Percentiles rank a stretch among this genome's conserved stretches.
phyloP scores from a whole-genome alignment of 129 eudicot species.

The Artemisia tridentata region DNA sequence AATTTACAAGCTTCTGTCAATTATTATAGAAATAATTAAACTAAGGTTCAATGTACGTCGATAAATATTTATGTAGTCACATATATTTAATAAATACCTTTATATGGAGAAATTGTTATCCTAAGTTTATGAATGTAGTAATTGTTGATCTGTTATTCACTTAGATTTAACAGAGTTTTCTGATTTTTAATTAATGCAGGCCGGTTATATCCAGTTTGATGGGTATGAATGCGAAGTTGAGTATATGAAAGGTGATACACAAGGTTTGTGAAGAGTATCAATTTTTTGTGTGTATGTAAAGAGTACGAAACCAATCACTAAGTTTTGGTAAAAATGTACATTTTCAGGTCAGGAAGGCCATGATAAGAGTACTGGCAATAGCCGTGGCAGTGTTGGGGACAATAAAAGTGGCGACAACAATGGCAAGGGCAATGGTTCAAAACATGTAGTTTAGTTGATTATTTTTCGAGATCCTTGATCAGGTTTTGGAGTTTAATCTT shows the following conservation, averaged over 20 bases:
- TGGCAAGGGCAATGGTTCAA: background rate
- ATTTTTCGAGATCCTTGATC: too few relatives aligned
- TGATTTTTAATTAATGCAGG: background rate
- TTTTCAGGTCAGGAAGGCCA: background rate
- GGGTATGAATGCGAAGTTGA: conserved; percentile 12
- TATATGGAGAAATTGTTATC: background rate
- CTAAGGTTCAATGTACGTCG: background rate
- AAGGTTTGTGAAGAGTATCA: conserved; percentile 13
- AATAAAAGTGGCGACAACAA: background rate
- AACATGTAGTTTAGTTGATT: too few relatives aligned
- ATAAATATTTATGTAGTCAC: background rate
- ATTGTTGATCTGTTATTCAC: background rate
- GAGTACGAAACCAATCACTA: conserved; percentile 2
- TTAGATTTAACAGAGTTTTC: background rate
- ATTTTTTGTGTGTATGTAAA: background rate
- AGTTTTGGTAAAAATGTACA: background rate
- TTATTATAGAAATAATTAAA: background rate
- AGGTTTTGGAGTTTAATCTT: too few relatives aligned
- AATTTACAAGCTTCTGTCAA: background rate
- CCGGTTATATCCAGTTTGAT: conserved; percentile 15
- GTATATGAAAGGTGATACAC: background rate
- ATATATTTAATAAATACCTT: background rate
- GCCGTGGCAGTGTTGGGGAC: too few relatives aligned
- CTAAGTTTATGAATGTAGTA: background rate
- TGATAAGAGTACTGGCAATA: background rate